Evolutionary conservation across 805 yeast species (phyloP).

Genomic region (Monosporozyma aquatica): DNA sequence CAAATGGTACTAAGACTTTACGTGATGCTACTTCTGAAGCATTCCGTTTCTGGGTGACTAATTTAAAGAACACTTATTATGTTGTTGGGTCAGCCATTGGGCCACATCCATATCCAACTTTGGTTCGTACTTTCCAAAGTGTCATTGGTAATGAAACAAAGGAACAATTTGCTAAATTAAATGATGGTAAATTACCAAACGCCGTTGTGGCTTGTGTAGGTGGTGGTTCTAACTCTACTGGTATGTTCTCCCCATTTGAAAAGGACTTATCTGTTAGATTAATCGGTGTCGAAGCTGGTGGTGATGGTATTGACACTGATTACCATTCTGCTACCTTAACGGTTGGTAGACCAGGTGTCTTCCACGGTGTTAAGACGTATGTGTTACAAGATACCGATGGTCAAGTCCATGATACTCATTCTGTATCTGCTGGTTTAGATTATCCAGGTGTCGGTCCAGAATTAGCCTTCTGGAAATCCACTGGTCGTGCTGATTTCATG

Average conservation of each 20-base stretch:
- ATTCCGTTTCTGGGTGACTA: conserved; percentile 88
- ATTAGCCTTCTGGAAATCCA: conserved; percentile 87
- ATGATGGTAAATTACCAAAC: conserved; percentile 79
- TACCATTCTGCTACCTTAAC: conserved; percentile 90
- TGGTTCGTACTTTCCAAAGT: conserved; percentile 96
- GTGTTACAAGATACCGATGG: conserved; percentile 89
- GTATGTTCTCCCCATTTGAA: conserved; percentile 92
- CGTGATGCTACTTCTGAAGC: conserved; percentile 99
- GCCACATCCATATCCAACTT: conserved; percentile 97
- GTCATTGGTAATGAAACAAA: conserved; percentile 94
- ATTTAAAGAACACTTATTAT: conserved; percentile 80
- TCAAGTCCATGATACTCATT: conserved; percentile 95
- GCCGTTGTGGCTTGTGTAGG: conserved; percentile 98
- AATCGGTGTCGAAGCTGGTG: conserved; percentile 97
- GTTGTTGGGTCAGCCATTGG: conserved; percentile 98
- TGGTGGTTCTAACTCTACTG: conserved; percentile 96
- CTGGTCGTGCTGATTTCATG: conserved; percentile 82
- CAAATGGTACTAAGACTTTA: conserved; percentile 89
- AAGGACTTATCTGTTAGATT: conserved; percentile 67
- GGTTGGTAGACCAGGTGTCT: conserved; percentile 94
- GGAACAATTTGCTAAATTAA: conserved; percentile 73
- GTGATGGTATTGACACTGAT: conserved; percentile 87
- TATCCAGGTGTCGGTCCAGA: conserved; percentile 99
- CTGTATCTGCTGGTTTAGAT: conserved; percentile 96
- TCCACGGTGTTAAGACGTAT: conserved; percentile 95